Base-by-base conservation (phyloP, 257 asterid genomes). In the Leptodermis oblonga region DNA sequence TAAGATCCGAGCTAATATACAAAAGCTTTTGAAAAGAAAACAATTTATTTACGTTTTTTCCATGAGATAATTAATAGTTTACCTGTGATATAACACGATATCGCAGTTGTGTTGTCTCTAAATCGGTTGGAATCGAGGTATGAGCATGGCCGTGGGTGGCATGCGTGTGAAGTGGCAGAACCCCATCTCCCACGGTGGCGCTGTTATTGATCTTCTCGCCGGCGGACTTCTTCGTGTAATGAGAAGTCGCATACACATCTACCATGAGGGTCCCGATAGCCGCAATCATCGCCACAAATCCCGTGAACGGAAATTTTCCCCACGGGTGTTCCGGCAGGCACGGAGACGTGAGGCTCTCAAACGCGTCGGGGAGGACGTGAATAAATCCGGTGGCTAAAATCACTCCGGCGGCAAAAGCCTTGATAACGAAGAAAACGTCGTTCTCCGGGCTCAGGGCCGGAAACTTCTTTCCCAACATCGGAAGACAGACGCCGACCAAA, bases 381-480 rank as follows among this genome's bases (percentile, higher is more conserved):
- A 79, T 72, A 51, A 75, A 74, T 1, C 83, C 80, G 1, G 80
- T 79, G 0, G 83, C 78, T 22, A 79, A 34, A 42, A 79, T 76
- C 2, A 76, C 75, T 0, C 86, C 84, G 2, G 86, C 81, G 0
- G 84, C 86, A 1, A 82, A 82, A 9, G 80, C 80, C 28, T 82
- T 82, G 4, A 79, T 65, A 15, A 82, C 49, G 8, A 79, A 59
- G 61, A 82, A 79, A 9, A 74, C 49, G 28, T 59, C 49, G 1
- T 73, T 62, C 8, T 76, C 86, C 0, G 84, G 80, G 6, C 49
- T 69, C 0, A 79, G 42, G 0, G 78, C 56, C 0, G 78, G 82
- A 5, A 82, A 25, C 36, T 23, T 62, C 56, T 68, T 68, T 5
- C 81, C 77, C 1, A 77, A 22, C 0, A 62, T 14, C 0, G 81